Base-by-base conservation (phyloP, 768 basidiomycete genomes). In the Porpolomopsis calyptriformis region DNA sequence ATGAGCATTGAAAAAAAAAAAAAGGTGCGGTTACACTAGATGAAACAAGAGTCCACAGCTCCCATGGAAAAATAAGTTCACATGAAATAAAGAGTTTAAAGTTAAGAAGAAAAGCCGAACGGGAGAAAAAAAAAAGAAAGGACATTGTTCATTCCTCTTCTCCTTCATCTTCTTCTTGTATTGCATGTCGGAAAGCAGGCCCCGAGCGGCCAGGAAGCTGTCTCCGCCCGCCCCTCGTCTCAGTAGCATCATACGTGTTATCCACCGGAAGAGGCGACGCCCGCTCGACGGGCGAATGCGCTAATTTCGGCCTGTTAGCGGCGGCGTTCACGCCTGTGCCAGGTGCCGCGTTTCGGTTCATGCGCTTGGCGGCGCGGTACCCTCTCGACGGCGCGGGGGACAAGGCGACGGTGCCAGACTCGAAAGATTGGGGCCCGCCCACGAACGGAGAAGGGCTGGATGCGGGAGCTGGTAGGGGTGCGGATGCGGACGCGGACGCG, bases 141-240 rank as follows among this genome's bases (percentile, higher is more conserved):
- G 18, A 18, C 16, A 25, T 3, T 2, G 2, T 54, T 62, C 59
- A 71, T 57, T 85, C 79, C 55, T 87, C 87, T 61, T 88, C 87
- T 18, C 71, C 87, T 60, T 89, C 87, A 53, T 90, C 87, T 57
- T 88, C 87, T 58, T 89, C 87, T 59, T 87, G 83, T 46, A 87
- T 88, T 4, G 83, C 63, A 51, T 80, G 76, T 41, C 68, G 64
- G 54, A 85, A 85, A 7, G 85, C 79, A 41, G 76, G 78, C 1
- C 84, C 85, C n/a, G 76, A 66, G 20, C 85, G 74, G n/a, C 64
- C 69, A 40, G 69, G 60, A 20, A 90, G 65, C 57, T 85, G 82
- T 50, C 86, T 68, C 53, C 86, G 69, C 24, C 77, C 74, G 0
- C 72, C 65, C 47, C 80, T 67, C 5, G 69, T 55, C 45, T 80